Evolutionary conservation across 2,329 filamentous ascomycete species (phyloP).

Genomic region (Epichloe uncinata): DNA sequence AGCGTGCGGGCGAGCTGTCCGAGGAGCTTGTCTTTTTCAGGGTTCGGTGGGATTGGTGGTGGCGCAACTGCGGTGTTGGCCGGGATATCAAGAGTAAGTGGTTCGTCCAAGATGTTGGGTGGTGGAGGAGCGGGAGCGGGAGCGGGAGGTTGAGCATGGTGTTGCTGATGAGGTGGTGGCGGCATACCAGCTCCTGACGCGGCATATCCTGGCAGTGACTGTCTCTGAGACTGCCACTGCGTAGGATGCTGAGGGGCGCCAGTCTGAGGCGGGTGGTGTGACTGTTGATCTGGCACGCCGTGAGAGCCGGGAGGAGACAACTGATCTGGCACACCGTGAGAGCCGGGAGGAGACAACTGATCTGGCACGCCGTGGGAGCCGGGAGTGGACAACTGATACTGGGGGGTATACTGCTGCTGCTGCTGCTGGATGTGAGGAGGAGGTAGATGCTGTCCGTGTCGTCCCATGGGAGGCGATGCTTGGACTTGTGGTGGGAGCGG

Average conservation of each 20-base stretch:
- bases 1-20: constrained; percentile 61
- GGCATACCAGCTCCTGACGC: constrained; percentile 3
- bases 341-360: not conserved
- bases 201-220: constrained; percentile 8
- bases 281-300: constrained; percentile 1
- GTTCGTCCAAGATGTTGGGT: constrained; percentile 43
- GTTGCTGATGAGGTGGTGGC: constrained; percentile 5
- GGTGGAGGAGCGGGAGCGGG: constrained; percentile 22
- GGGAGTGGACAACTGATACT: not conserved
- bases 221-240: constrained; percentile 9
- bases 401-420: constrained; percentile 6
- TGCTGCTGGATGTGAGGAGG: constrained; percentile 3
- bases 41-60: constrained; percentile 87
- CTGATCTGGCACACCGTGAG: not conserved
- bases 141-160: constrained; percentile 4
- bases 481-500: constrained; percentile 26
- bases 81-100: constrained; percentile 37
- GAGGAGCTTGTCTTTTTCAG: constrained; percentile 82
- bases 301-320: not conserved
- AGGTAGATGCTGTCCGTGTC: constrained; percentile 8
- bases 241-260: constrained; percentile 10
- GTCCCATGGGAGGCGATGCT: not conserved
- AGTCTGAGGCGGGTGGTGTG: not conserved
- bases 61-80: constrained; percentile 42
- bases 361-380: not conserved